Conservation (phyloP, 2,329 filamentous ascomycete genomes). For the Alternaria sp. region DNA sequence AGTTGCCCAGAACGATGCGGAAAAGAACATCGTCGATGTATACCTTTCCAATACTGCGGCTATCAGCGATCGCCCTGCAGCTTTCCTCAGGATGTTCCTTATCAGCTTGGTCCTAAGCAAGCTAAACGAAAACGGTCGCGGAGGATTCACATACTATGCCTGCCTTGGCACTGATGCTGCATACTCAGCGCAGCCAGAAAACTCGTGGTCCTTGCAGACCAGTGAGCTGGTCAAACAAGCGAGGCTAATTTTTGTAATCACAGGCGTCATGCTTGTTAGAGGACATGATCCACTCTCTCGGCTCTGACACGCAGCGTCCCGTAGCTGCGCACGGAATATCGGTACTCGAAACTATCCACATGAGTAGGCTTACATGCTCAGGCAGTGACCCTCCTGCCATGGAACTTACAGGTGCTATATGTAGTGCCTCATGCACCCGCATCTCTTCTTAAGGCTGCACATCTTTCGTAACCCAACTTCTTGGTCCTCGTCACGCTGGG, state of each 20-base stretch:
- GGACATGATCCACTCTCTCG: constrained; percentile 19
- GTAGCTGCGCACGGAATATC: constrained; percentile 25
- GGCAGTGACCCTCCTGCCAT: constrained; percentile 25
- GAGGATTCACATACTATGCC: constrained; percentile 19
- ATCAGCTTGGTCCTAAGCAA: constrained; percentile 7
- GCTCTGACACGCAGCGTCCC: constrained; percentile 28
- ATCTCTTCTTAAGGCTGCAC: constrained; percentile 13
- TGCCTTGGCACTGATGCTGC: constrained; percentile 5
- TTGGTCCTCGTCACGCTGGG: constrained; percentile 11
- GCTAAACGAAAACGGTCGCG: constrained; percentile 12
- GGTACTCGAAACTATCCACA: constrained; percentile 30
- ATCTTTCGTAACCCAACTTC: constrained; percentile 14
- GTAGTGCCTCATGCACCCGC: constrained; percentile 25
- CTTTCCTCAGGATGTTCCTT: not conserved
- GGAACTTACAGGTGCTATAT: constrained; percentile 34
- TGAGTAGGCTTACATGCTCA: constrained; percentile 21
- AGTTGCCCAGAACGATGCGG: not conserved
- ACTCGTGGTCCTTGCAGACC: constrained; percentile 9
- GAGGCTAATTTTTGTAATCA: constrained; percentile 12
- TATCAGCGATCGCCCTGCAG: constrained; percentile 1
- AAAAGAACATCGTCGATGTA: not conserved
- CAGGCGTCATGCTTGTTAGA: constrained; percentile 18
- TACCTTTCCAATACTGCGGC: not conserved
- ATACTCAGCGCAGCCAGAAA: constrained; percentile 12
- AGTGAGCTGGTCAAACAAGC: constrained; percentile 21